phyloP scores from a whole-genome alignment of 2,329 filamentous ascomycete species.

The Malbranchea zuffiana region DNA sequence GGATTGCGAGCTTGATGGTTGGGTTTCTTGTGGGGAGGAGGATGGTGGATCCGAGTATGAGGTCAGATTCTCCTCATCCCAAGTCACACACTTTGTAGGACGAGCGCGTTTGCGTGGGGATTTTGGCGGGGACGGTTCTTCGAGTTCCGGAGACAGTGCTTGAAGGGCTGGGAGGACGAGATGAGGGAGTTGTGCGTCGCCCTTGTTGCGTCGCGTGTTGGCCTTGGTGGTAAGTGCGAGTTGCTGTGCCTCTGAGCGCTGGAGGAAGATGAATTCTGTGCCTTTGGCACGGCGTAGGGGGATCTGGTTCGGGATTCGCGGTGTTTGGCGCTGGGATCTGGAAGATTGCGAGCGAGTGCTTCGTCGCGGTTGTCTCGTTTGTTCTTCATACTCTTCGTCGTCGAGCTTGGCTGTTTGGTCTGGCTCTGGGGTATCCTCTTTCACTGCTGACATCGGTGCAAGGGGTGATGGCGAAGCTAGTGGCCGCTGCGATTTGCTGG shows the following conservation, averaged over 20 bases:
- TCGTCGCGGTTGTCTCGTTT: conserved; percentile 27
- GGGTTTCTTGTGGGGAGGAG: conserved; percentile 10
- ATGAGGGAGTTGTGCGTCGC: conserved; percentile 27
- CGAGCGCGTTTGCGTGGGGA: conserved; percentile 10
- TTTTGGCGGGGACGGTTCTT: conserved; percentile 1
- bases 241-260: conserved; percentile 33
- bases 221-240: conserved; percentile 32
- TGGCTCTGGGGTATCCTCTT: too few species aligned
- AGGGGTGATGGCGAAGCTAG: too few species aligned
- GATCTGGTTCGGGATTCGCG: conserved; percentile 28
- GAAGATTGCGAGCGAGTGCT: conserved; percentile 25
- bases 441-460: too few species aligned
- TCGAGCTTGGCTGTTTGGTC: too few species aligned
- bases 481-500: too few species aligned
- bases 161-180: conserved; percentile 10
- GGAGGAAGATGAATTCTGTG: conserved; percentile 36
- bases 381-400: too few species aligned
- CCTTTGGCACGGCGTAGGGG: conserved; percentile 36
- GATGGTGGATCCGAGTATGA: conserved; percentile 14
- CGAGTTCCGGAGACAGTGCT: background rate
- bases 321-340: too few species aligned
- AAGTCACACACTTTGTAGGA: conserved; percentile 26
- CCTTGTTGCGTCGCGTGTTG: conserved; percentile 36
- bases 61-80: conserved; percentile 30
- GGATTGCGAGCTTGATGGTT: conserved; percentile 12